Percentiles rank a stretch among this genome's conserved stretches.
These are phyloP conservation scores for Globisporangium takayamanum DNA, from an alignment of 352 stramenopile species.

Conservation along the genomic window DNA sequence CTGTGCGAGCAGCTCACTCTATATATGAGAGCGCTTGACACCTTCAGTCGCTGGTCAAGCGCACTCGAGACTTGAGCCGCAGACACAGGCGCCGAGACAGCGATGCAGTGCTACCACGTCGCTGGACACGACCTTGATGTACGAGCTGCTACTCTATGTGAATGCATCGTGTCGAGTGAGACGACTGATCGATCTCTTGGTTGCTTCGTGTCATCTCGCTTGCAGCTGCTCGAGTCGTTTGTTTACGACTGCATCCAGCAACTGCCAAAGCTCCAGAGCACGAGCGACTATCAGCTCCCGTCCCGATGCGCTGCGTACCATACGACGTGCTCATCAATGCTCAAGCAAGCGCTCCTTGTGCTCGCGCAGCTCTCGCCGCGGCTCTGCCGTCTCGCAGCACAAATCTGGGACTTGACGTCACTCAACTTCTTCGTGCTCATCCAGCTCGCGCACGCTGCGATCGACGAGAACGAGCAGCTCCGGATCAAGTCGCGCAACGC, in stretches of 20 bases:
- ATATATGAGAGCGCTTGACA: too few species aligned
- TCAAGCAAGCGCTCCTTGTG: slow-evolving; percentile 37
- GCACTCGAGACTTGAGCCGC: too few species aligned
- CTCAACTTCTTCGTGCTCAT: slow-evolving; percentile 63
- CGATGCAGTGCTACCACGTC: slow-evolving; percentile 36
- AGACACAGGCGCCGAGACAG: not conserved
- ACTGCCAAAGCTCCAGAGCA: slow-evolving; percentile 29
- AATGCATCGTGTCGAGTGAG: not conserved
- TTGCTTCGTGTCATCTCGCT: not conserved
- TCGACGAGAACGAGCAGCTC: slow-evolving; percentile 31
- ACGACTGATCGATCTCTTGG: not conserved
- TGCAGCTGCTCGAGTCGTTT: slow-evolving; percentile 47
- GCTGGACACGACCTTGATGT: slow-evolving; percentile 42
- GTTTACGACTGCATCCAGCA: slow-evolving; percentile 45
- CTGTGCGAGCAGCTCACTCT: too few species aligned
- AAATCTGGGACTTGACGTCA: slow-evolving; percentile 59
- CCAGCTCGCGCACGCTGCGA: slow-evolving; percentile 31
- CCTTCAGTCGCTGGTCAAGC: too few species aligned
- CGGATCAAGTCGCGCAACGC: slow-evolving; percentile 21
- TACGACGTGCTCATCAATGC: slow-evolving; percentile 42
- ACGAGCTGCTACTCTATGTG: slow-evolving; percentile 1
- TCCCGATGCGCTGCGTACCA: slow-evolving; percentile 38
- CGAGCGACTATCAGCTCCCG: slow-evolving; percentile 24
- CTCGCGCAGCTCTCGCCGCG: slow-evolving; percentile 42
- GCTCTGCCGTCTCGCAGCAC: slow-evolving; percentile 35